Evolutionary conservation across 2,329 filamentous ascomycete species (phyloP).

Genomic region (Triangularia setosa): DNA sequence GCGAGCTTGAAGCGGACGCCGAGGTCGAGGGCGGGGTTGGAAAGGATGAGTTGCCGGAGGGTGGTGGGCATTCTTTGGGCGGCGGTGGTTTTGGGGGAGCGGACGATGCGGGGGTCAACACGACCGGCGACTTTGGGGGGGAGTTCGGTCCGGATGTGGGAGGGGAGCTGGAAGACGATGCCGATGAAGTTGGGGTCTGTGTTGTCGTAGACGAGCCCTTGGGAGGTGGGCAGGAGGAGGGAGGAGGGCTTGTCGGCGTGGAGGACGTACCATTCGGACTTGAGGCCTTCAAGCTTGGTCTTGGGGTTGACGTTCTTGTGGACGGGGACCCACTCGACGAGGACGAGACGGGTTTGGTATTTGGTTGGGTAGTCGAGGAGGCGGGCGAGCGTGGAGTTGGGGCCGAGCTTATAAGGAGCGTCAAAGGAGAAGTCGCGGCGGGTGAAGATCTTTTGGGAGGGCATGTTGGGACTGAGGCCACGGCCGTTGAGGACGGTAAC

Average conservation of each 20-base stretch:
- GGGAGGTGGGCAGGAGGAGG: slow-evolving; percentile 8
- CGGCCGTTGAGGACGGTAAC: neutral
- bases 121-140: slow-evolving; percentile 1
- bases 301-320: neutral
- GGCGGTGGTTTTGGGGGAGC: slow-evolving; percentile 12
- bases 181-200: slow-evolving; percentile 7
- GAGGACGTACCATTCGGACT: slow-evolving; percentile 12
- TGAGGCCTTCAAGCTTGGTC: slow-evolving; percentile 6
- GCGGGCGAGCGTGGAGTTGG: slow-evolving; percentile 13
- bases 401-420: slow-evolving; percentile 9
- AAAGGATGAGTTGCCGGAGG: slow-evolving; percentile 6
- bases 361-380: slow-evolving; percentile 15
- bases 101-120: neutral
- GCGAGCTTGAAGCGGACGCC: slow-evolving; percentile 11
- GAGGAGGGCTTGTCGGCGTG: slow-evolving; percentile 12
- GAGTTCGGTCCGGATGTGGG: slow-evolving; percentile 10
- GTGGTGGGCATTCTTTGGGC: slow-evolving; percentile 12
- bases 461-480: slow-evolving; percentile 1
- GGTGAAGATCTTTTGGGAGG: slow-evolving; percentile 13
- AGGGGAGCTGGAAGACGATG: slow-evolving; percentile 13
- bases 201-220: slow-evolving; percentile 11
- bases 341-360: slow-evolving; percentile 11
- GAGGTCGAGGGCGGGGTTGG: slow-evolving; percentile 1
- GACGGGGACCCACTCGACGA: slow-evolving; percentile 10
- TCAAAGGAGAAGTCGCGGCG: slow-evolving; percentile 14